Evolutionary conservation across 2,329 filamentous ascomycete genomes (phyloP), one percentile per base, ranked within the genome.

Genomic region (Escovopsis sp.): DNA sequence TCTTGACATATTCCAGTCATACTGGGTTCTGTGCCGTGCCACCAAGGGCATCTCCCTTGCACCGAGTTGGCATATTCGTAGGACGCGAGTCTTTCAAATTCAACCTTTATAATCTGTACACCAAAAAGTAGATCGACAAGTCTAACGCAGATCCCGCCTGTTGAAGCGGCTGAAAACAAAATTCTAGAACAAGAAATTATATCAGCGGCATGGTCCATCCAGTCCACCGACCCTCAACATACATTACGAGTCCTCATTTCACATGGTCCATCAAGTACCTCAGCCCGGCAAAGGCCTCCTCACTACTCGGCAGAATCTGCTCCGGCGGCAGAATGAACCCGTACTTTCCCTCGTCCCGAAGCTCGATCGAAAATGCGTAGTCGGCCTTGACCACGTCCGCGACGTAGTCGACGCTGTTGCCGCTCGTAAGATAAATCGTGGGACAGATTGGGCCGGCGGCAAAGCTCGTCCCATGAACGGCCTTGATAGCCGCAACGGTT

Each of bases 401-500:
- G 38, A 61, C 60, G 44, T 66, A 71, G 53, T 73, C 69, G 19
- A 66, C 63, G 38, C 61, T 65, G 42, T 54, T 62, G 19, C 67
- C 67, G 1, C 62, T 60, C 0, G 74, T 71, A 48, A 72, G 65
- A 57, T 81, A 81, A 48, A 81, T 75, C 28, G 74, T 79, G 36
- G 59, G 59, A 57, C 77, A 81, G 47, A 75, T 71, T 2, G 73
- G 69, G 0, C 72, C 70, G 38, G 68, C 63, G 12, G 54, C 41
- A 50, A 65, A 70, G 3, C 43, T 43, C 9, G 57, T 56, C 19
- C 65, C 65, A 43, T 67, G 59, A 12, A 66, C 58, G 1, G 53
- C 50, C 19, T 51, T 59, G 51, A 81, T 72, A 19, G 74, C 75
- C 2, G 65, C 60, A 12, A 69, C 67, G 6, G 67, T 64, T 6